Conservation (phyloP, 1,284 basidiomycete species). For the Trametes pubescens region DNA sequence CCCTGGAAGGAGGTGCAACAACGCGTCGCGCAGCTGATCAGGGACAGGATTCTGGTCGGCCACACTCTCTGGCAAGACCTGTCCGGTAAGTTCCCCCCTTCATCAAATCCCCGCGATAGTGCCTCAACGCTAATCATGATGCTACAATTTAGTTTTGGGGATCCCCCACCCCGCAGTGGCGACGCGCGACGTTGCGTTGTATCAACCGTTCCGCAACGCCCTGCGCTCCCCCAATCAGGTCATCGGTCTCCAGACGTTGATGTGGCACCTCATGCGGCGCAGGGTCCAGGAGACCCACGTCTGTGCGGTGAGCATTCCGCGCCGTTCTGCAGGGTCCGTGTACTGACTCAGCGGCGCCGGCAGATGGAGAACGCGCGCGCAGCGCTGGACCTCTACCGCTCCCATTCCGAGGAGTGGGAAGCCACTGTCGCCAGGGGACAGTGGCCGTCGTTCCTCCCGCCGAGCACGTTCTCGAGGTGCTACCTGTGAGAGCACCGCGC, state of each 20-base stretch:
- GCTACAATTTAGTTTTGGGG: conserved; percentile 65
- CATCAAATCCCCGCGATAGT: background rate
- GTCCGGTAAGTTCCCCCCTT: conserved; percentile 57
- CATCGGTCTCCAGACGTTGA: conserved; percentile 76
- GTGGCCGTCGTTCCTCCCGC: conserved; percentile 81
- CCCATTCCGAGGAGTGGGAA: conserved; percentile 73
- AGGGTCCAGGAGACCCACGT: conserved; percentile 74
- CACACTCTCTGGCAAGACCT: conserved; percentile 82
- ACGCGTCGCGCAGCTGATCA: conserved; percentile 66
- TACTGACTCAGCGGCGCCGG: conserved; percentile 18
- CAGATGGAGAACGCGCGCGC: conserved; percentile 83
- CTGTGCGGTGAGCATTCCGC: conserved; percentile 61
- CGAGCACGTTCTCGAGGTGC: conserved; percentile 80
- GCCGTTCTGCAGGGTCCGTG: background rate
- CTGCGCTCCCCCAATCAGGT: conserved; percentile 69
- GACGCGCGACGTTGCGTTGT: conserved; percentile 83
- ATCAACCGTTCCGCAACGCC: conserved; percentile 79
- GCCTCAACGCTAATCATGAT: conserved; percentile 11
- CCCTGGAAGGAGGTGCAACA: conserved; percentile 70
- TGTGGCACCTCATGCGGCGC: conserved; percentile 82
- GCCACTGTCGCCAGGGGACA: conserved; percentile 60
- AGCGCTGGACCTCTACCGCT: conserved; percentile 78
- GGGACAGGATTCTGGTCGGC: conserved; percentile 74
- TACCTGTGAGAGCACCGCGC: conserved; percentile 56
- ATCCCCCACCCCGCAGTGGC: conserved; percentile 80